phyloP scores from a whole-genome alignment of 306 rosid genomes.

The Lithocarpus polystachyus region DNA sequence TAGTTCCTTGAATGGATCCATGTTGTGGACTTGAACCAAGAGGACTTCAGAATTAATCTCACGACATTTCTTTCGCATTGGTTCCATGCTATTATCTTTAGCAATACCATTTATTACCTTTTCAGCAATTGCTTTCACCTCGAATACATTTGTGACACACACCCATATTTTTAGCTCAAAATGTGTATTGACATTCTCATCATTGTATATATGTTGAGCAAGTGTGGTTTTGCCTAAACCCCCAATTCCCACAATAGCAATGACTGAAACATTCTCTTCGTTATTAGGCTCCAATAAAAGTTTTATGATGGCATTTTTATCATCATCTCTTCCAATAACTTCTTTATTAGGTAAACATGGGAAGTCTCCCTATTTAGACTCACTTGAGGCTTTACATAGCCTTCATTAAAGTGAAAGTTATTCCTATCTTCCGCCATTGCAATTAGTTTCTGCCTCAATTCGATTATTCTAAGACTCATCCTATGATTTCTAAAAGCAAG shows the following conservation, averaged over 20 bases:
- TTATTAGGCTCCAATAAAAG: constrained; percentile 9
- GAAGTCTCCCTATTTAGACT: too few species aligned
- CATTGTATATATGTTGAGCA: too few species aligned
- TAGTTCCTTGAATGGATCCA: constrained; percentile 22
- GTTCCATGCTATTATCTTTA: not conserved
- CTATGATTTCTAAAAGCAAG: too few species aligned
- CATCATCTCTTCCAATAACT: constrained; percentile 29
- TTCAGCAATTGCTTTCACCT: constrained; percentile 45
- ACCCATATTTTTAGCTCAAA: too few species aligned
- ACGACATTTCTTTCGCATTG: too few species aligned
- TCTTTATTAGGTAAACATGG: constrained; percentile 1
- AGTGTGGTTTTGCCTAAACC: constrained; percentile 4
- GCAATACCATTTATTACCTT: constrained; percentile 23
- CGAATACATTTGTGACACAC: constrained; percentile 6
- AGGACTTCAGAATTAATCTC: too few species aligned
- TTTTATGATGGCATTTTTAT: not conserved
- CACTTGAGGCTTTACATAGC: too few species aligned
- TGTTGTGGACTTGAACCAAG: not conserved
- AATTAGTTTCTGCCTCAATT: too few species aligned
- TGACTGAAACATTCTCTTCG: constrained; percentile 24
- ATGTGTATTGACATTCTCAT: too few species aligned
- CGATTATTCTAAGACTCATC: too few species aligned
- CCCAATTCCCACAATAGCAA: constrained; percentile 41
- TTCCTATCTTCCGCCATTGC: too few species aligned
- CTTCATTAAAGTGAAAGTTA: too few species aligned